These are phyloP conservation scores for Rhodotorula sp. DNA, from an alignment of 1,284 basidiomycete species.

Conservation along the genomic window DNA sequence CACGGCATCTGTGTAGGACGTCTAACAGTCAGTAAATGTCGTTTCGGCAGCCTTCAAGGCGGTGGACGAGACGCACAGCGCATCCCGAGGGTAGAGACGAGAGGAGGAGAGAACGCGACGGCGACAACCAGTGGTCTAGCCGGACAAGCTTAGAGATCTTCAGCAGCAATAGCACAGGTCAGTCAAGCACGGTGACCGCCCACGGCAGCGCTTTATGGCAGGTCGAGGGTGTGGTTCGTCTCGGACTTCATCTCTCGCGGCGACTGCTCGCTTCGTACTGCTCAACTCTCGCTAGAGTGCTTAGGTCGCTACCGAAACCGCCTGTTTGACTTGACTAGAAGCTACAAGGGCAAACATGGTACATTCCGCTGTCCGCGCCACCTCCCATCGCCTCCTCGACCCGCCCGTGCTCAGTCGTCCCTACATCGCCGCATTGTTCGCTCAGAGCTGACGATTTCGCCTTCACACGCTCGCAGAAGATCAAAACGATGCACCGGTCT, in stretches of 20 bases:
- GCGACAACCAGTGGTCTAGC: background rate
- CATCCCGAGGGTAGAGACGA: conserved; percentile 1
- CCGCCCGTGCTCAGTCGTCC: background rate
- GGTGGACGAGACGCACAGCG: conserved; percentile 2
- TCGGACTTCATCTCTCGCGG: no score
- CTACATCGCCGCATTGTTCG: background rate
- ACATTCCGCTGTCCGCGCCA: background rate
- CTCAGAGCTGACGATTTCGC: background rate
- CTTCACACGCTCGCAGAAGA: conserved; percentile 60
- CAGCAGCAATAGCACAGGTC: no score
- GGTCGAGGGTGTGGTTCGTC: no score
- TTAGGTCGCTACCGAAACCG: no score
- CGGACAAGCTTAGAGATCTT: background rate
- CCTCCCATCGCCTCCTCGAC: background rate
- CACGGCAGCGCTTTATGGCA: no score
- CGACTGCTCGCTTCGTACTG: background rate
- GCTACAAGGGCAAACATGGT: background rate
- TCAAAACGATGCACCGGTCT: conserved; percentile 81
- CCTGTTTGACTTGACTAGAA: background rate
- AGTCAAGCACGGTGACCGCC: no score
- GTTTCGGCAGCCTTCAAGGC: no score
- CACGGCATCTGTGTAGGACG: conserved; percentile 28
- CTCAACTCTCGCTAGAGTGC: background rate
- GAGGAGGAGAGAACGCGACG: background rate
- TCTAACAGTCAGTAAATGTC: background rate